Conservation (phyloP, 2,329 filamentous ascomycete genomes). For the Aspergillus aculeatinus region DNA sequence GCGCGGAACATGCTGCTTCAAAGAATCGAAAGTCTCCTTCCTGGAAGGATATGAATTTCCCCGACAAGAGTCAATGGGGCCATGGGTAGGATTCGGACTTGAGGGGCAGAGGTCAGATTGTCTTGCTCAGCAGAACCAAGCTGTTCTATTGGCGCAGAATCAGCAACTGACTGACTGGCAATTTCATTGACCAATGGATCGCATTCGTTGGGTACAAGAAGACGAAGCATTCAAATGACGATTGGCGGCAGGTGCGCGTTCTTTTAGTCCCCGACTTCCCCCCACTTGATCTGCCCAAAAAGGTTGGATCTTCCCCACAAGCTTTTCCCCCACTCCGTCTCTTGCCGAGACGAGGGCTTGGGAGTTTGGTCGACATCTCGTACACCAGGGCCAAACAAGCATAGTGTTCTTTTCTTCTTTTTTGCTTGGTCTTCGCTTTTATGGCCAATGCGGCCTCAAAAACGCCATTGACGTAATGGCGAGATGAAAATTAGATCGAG, state of each 20-base stretch:
- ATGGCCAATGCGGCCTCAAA: neutral
- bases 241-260: conserved; percentile 9
- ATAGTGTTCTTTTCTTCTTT: neutral
- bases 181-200: neutral
- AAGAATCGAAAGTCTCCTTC: neutral
- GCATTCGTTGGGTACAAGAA: neutral
- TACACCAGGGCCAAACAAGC: conserved; percentile 1
- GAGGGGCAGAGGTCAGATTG: conserved; percentile 4
- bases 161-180: conserved; percentile 2
- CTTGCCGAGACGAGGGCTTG: conserved; percentile 5
- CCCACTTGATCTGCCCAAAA: conserved; percentile 8
- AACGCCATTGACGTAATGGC: conserved; percentile 4
- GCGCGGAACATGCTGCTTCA: neutral
- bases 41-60: neutral
- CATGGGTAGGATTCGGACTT: neutral
- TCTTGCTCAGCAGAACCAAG: neutral
- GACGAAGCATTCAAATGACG: conserved; percentile 6
- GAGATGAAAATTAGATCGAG: neutral
- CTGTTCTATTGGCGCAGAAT: neutral
- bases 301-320: conserved; percentile 6
- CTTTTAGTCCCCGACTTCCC: conserved; percentile 3
- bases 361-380: neutral
- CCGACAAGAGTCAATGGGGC: conserved; percentile 1
- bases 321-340: conserved; percentile 2
- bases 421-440: neutral